These are phyloP conservation scores for Vitis labrusca DNA, from an alignment of 164 flowering plant species.

Conservation along the genomic window DNA sequence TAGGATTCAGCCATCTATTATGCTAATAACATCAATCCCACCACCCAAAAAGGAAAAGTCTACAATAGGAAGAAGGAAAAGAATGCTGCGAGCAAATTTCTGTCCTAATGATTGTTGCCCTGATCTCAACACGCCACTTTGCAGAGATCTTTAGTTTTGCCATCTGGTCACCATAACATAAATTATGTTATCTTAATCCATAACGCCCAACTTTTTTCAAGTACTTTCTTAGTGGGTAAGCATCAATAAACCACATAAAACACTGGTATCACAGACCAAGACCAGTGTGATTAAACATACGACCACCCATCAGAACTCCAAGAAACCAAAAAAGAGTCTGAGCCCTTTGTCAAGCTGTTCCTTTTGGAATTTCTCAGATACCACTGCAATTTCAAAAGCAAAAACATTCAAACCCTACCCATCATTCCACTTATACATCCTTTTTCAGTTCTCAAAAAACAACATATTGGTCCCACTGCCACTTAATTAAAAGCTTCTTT, in stretches of 20 bases:
- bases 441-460: slow-evolving; percentile 32
- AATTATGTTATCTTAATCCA: background rate
- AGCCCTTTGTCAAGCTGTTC: background rate
- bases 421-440: slow-evolving; percentile 22
- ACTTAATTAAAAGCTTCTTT: slow-evolving; percentile 47
- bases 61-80: no score
- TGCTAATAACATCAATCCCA: no score
- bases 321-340: background rate
- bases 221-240: background rate
- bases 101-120: no score
- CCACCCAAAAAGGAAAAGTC: no score
- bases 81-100: no score
- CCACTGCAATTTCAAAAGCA: slow-evolving; percentile 19
- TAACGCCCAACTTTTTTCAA: background rate
- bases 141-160: background rate
- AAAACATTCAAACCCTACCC: slow-evolving; percentile 17
- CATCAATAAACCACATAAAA: background rate
- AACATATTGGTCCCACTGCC: slow-evolving; percentile 34
- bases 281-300: no score
- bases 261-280: no score
- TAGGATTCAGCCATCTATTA: no score
- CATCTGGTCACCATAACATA: background rate
- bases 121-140: no score
- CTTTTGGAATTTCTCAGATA: background rate
- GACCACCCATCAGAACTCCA: no score